Percentiles rank a stretch among this genome's conserved stretches.
Evolutionary conservation across 2,329 filamentous ascomycete species (phyloP).

Genomic region (Xylariaceae sp.): DNA sequence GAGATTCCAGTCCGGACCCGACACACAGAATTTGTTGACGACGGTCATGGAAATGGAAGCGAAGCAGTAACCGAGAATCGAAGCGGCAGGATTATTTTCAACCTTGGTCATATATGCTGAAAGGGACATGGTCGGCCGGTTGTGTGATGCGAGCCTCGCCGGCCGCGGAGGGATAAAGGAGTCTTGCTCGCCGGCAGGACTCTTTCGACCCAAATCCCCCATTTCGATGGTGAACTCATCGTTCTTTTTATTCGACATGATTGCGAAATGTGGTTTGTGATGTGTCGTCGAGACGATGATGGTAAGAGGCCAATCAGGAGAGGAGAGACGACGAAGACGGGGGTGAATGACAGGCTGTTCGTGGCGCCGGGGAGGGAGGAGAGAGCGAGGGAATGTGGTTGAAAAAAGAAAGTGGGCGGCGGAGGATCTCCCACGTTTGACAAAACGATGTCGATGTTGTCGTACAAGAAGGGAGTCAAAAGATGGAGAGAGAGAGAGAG

Average conservation of each 20-base stretch:
- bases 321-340: constrained; percentile 8
- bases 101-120: constrained; percentile 46
- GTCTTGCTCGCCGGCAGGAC: constrained; percentile 49
- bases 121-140: constrained; percentile 23
- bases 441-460: constrained; percentile 7
- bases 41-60: constrained; percentile 99
- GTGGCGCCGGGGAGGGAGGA: constrained; percentile 1
- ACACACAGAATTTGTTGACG: constrained; percentile 99
- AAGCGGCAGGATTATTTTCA: constrained; percentile 72
- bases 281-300: constrained; percentile 2
- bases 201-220: constrained; percentile 52
- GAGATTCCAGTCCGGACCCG: constrained; percentile 85
- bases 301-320: not conserved
- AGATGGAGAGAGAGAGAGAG: no score
- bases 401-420: constrained; percentile 4
- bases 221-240: constrained; percentile 72
- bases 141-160: constrained; percentile 38
- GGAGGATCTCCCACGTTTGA: no score
- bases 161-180: constrained; percentile 39
- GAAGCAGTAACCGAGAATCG: constrained; percentile 85
- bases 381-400: constrained; percentile 2
- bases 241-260: constrained; percentile 87
- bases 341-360: not conserved
- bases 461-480: not conserved
- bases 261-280: no score